phyloP scores from a whole-genome alignment of 306 rosid species.

The Luffa aegyptiaca region DNA sequence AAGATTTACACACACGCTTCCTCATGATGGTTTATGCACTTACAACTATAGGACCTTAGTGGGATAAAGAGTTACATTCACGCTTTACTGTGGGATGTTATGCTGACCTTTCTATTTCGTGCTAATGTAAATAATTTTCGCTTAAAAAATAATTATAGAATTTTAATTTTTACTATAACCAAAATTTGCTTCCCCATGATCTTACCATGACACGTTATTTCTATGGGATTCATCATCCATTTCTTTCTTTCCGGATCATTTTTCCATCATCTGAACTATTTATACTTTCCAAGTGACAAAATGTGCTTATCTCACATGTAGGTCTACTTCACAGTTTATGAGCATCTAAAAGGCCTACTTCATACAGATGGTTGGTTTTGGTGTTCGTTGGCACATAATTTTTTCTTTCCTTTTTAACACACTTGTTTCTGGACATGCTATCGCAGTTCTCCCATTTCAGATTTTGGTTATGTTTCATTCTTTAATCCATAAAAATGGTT shows the following conservation, averaged over 20 bases:
- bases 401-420: not conserved
- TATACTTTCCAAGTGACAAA: constrained; percentile 17
- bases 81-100: not conserved
- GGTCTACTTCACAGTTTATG: constrained; percentile 92
- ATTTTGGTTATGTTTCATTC: constrained; percentile 8
- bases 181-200: not conserved
- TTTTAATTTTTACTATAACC: not conserved
- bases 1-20: not conserved
- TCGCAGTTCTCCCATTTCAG: not conserved
- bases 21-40: not conserved
- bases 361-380: constrained; percentile 56
- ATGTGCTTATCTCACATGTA: constrained; percentile 24
- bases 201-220: not conserved
- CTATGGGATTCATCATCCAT: not conserved
- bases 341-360: constrained; percentile 61
- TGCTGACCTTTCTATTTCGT: not conserved
- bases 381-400: not conserved
- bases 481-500: not conserved
- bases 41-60: not conserved
- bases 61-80: not conserved
- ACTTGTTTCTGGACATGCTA: constrained; percentile 12
- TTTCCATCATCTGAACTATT: constrained; percentile 1
- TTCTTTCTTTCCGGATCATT: not conserved
- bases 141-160: not conserved
- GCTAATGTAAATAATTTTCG: not conserved